Percentiles rank a stretch among this genome's conserved stretches.
phyloP scores from a whole-genome alignment of 371 early-diverging fungal species.

The Cokeromyces recurvatus region DNA sequence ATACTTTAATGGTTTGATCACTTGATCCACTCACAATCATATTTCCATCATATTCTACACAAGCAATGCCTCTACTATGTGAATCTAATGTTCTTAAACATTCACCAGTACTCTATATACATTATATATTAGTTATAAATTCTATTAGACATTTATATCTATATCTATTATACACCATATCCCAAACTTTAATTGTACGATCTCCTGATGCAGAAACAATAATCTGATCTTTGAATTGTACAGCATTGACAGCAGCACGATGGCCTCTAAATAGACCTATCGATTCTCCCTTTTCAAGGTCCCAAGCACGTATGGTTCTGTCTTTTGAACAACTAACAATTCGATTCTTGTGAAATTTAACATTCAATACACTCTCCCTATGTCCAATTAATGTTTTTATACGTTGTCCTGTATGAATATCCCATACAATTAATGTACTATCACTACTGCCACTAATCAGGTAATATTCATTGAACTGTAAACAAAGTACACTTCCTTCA shows the following conservation, averaged over 20 bases:
- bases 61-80: slow-evolving; percentile 85
- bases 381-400: slow-evolving; percentile 61
- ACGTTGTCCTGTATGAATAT: slow-evolving; percentile 59
- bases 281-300: slow-evolving; percentile 53
- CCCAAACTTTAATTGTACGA: slow-evolving; percentile 77
- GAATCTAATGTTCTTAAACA: slow-evolving; percentile 55
- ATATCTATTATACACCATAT: slow-evolving; percentile 42
- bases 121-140: slow-evolving; percentile 8
- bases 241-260: slow-evolving; percentile 77
- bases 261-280: slow-evolving; percentile 60
- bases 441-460: slow-evolving; percentile 88
- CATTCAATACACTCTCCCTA: slow-evolving; percentile 63
- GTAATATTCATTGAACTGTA: slow-evolving; percentile 71
- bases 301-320: slow-evolving; percentile 79
- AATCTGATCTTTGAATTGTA: slow-evolving; percentile 55
- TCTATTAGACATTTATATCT: neutral
- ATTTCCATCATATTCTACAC: slow-evolving; percentile 92
- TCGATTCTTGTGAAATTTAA: slow-evolving; percentile 55
- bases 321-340: slow-evolving; percentile 89
- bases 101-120: slow-evolving; percentile 41
- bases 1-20: slow-evolving; percentile 92
- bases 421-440: slow-evolving; percentile 74
- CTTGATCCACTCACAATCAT: slow-evolving; percentile 93
- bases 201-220: slow-evolving; percentile 84
- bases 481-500: slow-evolving; percentile 74